phyloP scores from a whole-genome alignment of 1,284 basidiomycete genomes.

The Apiotrichum porosum region DNA sequence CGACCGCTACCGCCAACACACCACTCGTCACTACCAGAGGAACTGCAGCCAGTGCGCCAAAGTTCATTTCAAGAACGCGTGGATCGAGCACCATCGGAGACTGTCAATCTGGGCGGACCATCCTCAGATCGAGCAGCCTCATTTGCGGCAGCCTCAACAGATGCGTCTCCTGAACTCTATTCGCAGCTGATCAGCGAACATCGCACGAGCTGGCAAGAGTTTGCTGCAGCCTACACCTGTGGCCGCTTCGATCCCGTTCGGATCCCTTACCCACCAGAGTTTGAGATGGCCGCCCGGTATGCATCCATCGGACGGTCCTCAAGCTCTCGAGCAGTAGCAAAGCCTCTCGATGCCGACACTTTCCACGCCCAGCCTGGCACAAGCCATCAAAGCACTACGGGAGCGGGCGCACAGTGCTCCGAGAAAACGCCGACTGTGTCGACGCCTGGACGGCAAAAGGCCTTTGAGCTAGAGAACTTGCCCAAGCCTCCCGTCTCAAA shows the following conservation, averaged over 20 bases:
- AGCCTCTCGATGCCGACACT: slow-evolving; percentile 26
- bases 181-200: not conserved
- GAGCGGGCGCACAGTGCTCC: not conserved
- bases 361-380: slow-evolving; percentile 6
- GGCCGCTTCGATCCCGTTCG: slow-evolving; percentile 76
- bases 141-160: not conserved
- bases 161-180: not conserved
- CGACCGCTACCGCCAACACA: not conserved
- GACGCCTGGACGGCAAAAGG: slow-evolving; percentile 18
- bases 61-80: not conserved
- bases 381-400: slow-evolving; percentile 8
- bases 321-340: not conserved
- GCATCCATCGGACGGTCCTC: not conserved
- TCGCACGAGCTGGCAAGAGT: slow-evolving; percentile 58
- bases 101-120: no score
- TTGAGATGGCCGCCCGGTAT: not conserved
- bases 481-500: not conserved
- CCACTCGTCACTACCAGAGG: not conserved
- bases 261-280: slow-evolving; percentile 56
- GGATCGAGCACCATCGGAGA: not conserved
- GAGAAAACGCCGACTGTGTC: no score
- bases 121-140: not conserved
- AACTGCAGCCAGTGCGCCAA: not conserved
- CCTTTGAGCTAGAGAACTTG: slow-evolving; percentile 26
- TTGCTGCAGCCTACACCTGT: slow-evolving; percentile 66